Base-by-base conservation (phyloP, 2,329 filamentous ascomycete genomes). In the Alternaria panax region DNA sequence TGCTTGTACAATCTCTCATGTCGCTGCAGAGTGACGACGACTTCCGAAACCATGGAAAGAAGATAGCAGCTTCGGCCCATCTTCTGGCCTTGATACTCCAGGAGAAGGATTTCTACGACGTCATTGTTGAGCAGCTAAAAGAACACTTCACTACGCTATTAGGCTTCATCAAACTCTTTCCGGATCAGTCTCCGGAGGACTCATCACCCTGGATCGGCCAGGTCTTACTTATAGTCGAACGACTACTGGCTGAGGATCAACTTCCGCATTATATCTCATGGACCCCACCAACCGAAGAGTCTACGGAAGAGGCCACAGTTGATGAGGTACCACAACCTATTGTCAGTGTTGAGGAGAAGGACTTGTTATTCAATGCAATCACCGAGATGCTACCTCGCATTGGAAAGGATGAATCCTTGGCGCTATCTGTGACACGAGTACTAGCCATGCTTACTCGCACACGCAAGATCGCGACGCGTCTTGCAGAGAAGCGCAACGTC, bases 131-230 rank as follows among this genome's bases (percentile, higher is more conserved):
- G 27, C 88, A 89, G 36, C 80, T 99, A 24, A 90, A 90, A 72
- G 88, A 92, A 18, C 92, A 90, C 70, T 90, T 97, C 40, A 83
- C 84, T 9, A 88, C 88, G 36, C 87, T 97, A 62, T 84, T 97
- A 27, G 85, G 83, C 2, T 97, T 97, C 76, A 86, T 99, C 67
- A 90, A 90, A 69, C 81, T 93, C 4, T 83, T 87, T 5, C 81
- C 87, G 0, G 86, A 88, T 25, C 86, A 89, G 56, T 84, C 90
- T 4, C 81, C 85, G 0, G 92, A 96, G 48, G 91, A 95, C 59
- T 83, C 92, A n/a, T 91, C 93, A 5, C 91, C 92, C 1, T 99
- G 94, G 93, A 90, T 98, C 64, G 91, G 92, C 12, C 93, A 95
- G 71, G 88, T 98, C 30, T 83, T 99, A 32, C 84, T 98, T 16